Percentiles rank a stretch among this genome's conserved stretches.
phyloP scores from a whole-genome alignment of 1,139 yeast species.

The Nakaseomyces glabratus region DNA sequence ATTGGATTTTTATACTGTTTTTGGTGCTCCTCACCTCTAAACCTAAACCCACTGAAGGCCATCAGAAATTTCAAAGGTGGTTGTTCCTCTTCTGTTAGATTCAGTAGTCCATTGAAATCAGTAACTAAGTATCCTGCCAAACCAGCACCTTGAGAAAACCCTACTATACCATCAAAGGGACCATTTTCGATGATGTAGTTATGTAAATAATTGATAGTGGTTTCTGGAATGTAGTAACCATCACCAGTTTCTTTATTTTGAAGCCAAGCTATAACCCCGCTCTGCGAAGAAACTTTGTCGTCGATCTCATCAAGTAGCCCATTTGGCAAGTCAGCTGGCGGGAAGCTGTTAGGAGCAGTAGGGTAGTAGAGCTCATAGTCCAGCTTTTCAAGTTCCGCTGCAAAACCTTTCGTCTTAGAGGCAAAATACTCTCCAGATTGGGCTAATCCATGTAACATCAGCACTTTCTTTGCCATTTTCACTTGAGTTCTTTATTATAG shows the following conservation, averaged over 20 bases:
- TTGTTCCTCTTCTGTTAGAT: constrained; percentile 27
- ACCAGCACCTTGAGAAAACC: constrained; percentile 93
- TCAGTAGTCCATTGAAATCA: constrained; percentile 32
- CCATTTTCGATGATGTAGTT: constrained; percentile 42
- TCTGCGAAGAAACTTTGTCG: constrained; percentile 8
- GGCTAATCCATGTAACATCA: constrained; percentile 49
- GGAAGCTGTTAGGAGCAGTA: constrained; percentile 48
- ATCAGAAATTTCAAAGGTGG: constrained; percentile 59
- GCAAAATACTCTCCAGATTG: constrained; percentile 69
- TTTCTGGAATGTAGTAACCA: constrained; percentile 20
- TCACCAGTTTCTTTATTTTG: constrained; percentile 20
- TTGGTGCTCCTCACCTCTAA: constrained; percentile 47
- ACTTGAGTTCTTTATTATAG: too few species aligned
- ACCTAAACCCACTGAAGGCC: constrained; percentile 67
- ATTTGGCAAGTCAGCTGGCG: constrained; percentile 26
- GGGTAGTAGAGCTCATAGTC: constrained; percentile 62
- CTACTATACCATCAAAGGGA: constrained; percentile 78
- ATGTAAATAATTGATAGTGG: constrained; percentile 21
- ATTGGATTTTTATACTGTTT: constrained; percentile 38
- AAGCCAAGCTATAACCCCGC: constrained; percentile 30
- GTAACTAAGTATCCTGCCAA: constrained; percentile 53
- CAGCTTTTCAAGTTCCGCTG: constrained; percentile 52
- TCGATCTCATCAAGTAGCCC: constrained; percentile 13
- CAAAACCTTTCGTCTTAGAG: constrained; percentile 63
- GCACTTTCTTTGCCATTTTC: constrained; percentile 29